phyloP scores from a whole-genome alignment of 2,329 filamentous ascomycete genomes.

The Aureobasidium pullulans region DNA sequence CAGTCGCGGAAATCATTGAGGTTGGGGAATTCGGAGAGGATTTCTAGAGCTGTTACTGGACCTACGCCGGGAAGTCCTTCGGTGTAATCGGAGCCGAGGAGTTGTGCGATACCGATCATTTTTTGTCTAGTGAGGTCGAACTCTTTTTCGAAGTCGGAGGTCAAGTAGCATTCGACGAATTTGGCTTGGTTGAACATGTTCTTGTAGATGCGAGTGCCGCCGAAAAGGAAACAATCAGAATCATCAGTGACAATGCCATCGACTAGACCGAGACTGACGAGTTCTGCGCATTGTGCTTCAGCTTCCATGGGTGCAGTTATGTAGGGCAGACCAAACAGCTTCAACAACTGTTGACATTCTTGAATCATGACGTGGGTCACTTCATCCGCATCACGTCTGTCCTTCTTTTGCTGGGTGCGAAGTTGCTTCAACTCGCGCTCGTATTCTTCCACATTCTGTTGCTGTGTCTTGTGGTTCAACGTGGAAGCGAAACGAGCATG shows the following conservation, averaged over 20 bases:
- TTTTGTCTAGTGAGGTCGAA: slow-evolving; percentile 79
- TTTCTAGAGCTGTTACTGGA: slow-evolving; percentile 89
- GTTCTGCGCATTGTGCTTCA: slow-evolving; percentile 91
- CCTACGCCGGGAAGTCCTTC: slow-evolving; percentile 86
- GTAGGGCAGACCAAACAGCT: slow-evolving; percentile 89
- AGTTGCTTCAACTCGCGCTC: slow-evolving; percentile 81
- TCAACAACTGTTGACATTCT: slow-evolving; percentile 86
- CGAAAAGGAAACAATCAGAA: slow-evolving; percentile 93
- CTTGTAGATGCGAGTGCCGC: slow-evolving; percentile 93
- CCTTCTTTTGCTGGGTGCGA: slow-evolving; percentile 91
- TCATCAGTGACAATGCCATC: slow-evolving; percentile 98
- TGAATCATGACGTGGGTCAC: slow-evolving; percentile 93
- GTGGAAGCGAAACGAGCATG: slow-evolving; percentile 87
- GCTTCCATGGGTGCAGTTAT: slow-evolving; percentile 98
- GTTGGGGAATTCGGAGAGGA: slow-evolving; percentile 78
- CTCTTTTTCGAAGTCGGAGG: slow-evolving; percentile 77
- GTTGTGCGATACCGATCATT: slow-evolving; percentile 81
- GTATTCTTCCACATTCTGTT: slow-evolving; percentile 69
- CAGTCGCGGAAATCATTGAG: slow-evolving; percentile 76
- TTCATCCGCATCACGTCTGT: slow-evolving; percentile 90
- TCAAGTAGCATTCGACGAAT: slow-evolving; percentile 91
- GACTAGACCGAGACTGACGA: slow-evolving; percentile 78
- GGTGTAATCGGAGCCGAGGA: slow-evolving; percentile 91
- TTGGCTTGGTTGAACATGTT: slow-evolving; percentile 99
- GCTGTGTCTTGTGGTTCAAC: slow-evolving; percentile 66